Base-by-base conservation (phyloP, 495 filamentous ascomycete species). In the Daldinia childiae region DNA sequence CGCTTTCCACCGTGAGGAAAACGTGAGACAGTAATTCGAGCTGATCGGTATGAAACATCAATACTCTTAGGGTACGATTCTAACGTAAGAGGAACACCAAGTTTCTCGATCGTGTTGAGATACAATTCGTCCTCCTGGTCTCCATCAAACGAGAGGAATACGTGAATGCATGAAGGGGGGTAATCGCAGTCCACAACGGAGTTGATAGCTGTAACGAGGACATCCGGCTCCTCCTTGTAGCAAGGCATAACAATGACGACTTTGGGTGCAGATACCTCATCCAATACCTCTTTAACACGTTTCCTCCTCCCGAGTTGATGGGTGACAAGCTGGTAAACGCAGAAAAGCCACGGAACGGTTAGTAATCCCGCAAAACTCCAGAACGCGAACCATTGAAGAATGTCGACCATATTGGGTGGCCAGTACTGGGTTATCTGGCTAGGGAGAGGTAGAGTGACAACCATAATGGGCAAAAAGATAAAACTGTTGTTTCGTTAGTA, bases 211-310 rank as follows among this genome's bases (percentile, higher is more conserved):
- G 92, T 91, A 57, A 98, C 83, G 66, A 98, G 81, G n/a, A 96
- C 83, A 0, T 90, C 90, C 2, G 94, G 92, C 7, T 92, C 89
- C 79, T 99, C 95, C 77, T 97, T 97, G 81, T 97, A 98, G 73
- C 93, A 95, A 3, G 95, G 95, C 93, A 99, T 98, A 48, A 98
- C 91, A 61, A 98, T 93, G 45, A 98, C 94, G 6, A 96, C 93
- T 79, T 98, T 99, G 0, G 95, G 95, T 1, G 95, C 95, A 7
- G 90, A 91, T 0, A 84, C 80, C 72, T 97, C 93, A 76, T 98
- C 92, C 55, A 98, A 82, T 0, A 92, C 89, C 54, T 91, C 85
- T 76, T 97, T 94, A 73, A 97, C 91, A 36, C 90, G 87, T 72
- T 92, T 92, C 27, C 83, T 91, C 56, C 93, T 87, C 39, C 95